Conservation (phyloP, 2,329 filamentous ascomycete genomes). For the Exophiala sideris region DNA sequence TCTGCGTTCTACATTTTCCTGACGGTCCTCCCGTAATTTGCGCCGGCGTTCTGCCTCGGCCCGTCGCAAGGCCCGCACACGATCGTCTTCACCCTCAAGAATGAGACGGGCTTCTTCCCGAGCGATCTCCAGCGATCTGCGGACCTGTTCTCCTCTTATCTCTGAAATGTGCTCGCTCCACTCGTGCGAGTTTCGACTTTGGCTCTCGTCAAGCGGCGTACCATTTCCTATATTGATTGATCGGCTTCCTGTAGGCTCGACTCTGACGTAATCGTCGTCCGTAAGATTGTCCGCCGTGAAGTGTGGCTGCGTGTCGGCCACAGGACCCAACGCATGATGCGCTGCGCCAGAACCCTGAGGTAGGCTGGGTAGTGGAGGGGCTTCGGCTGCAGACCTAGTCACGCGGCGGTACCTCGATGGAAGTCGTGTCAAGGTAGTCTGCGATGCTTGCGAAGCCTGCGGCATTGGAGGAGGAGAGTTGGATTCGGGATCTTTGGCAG, state of each 20-base stretch:
- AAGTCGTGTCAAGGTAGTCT: slow-evolving; percentile 14
- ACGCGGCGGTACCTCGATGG: slow-evolving; percentile 22
- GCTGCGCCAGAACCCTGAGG: not conserved
- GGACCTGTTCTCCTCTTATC: slow-evolving; percentile 1
- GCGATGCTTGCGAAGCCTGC: slow-evolving; percentile 3
- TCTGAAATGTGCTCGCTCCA: not conserved
- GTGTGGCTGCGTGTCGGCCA: too few relatives aligned
- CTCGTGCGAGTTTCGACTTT: not conserved
- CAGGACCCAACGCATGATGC: not conserved
- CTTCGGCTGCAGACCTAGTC: not conserved
- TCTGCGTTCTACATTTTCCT: slow-evolving; percentile 5
- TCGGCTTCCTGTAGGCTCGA: too few relatives aligned
- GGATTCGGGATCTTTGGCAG: slow-evolving; percentile 21
- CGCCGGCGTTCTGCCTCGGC: slow-evolving; percentile 13
- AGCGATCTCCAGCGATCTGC: slow-evolving; percentile 22
- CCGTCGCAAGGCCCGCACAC: slow-evolving; percentile 18
- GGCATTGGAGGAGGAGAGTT: slow-evolving; percentile 10
- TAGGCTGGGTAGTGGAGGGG: not conserved
- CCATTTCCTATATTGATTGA: too few relatives aligned
- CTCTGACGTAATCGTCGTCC: too few relatives aligned
- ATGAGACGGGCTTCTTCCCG: slow-evolving; percentile 29
- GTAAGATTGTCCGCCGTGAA: too few relatives aligned
- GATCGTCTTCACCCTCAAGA: slow-evolving; percentile 27
- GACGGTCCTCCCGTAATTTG: slow-evolving; percentile 8
- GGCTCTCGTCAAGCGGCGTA: not conserved